These are phyloP conservation scores for Kwoniella mangroviensis DNA, from an alignment of 768 basidiomycete species.

Conservation along the genomic window DNA sequence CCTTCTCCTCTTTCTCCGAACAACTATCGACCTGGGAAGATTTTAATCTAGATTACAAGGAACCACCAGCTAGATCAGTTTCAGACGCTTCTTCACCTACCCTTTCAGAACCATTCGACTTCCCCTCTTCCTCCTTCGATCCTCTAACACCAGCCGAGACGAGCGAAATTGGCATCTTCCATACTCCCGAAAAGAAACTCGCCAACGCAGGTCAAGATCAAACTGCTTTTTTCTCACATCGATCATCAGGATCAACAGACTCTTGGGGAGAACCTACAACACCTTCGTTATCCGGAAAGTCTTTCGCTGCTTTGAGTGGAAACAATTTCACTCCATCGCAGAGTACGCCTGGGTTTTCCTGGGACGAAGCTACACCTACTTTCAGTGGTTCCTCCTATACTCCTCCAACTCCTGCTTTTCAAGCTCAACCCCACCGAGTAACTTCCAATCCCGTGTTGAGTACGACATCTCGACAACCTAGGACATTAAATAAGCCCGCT, in stretches of 20 bases:
- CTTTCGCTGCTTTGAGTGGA: conserved; percentile 24
- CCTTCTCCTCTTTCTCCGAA: conserved; percentile 50
- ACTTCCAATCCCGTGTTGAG: conserved; percentile 49
- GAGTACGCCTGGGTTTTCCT: conserved; percentile 28
- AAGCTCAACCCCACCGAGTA: conserved; percentile 31
- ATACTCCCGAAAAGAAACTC: conserved; percentile 30
- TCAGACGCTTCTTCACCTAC: conserved; percentile 36
- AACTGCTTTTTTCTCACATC: conserved; percentile 4
- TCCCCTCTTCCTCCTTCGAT: conserved; percentile 34
- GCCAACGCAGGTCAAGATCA: conserved; percentile 17
- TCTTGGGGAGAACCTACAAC: conserved; percentile 42
- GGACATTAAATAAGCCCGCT: conserved; percentile 28
- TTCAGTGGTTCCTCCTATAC: conserved; percentile 39
- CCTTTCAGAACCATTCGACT: conserved; percentile 37
- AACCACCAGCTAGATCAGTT: conserved; percentile 17
- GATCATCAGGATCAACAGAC: conserved; percentile 28
- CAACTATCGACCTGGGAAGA: conserved; percentile 30
- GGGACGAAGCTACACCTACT: conserved; percentile 40
- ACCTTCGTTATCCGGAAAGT: conserved; percentile 34
- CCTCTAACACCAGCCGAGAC: conserved; percentile 12
- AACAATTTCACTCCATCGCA: conserved; percentile 16
- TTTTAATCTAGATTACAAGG: conserved; percentile 1
- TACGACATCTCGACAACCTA: conserved; percentile 26
- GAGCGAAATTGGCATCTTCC: conserved; percentile 40
- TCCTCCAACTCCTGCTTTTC: conserved; percentile 26